These are phyloP conservation scores for Adansonia madagascariensis DNA, from an alignment of 441 rosid species.

Conservation along the genomic window DNA sequence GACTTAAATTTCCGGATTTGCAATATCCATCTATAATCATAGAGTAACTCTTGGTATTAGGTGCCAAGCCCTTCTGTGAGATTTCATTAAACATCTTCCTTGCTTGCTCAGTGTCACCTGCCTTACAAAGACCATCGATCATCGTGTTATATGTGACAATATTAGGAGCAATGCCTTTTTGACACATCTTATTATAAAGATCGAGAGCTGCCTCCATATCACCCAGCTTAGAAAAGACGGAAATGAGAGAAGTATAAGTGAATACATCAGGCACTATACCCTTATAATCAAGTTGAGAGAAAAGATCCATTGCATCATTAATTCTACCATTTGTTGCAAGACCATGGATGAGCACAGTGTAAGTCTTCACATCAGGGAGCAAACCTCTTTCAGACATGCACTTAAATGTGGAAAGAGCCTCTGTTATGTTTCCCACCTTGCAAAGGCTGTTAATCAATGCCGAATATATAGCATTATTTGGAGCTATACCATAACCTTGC, in stretches of 20 bases:
- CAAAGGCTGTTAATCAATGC: conserved; percentile 65
- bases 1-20: conserved; percentile 52
- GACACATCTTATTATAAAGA: conserved; percentile 50
- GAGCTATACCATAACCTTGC: conserved; percentile 59
- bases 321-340: conserved; percentile 62
- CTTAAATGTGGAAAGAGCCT: conserved; percentile 59
- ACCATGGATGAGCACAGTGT: conserved; percentile 63
- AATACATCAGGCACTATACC: conserved; percentile 57
- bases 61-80: conserved; percentile 48
- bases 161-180: conserved; percentile 51
- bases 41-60: conserved; percentile 51
- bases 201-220: conserved; percentile 41
- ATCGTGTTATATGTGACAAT: conserved; percentile 57
- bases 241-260: conserved; percentile 57
- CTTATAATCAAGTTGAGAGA: conserved; percentile 59
- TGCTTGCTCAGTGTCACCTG: conserved; percentile 50
- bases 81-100: conserved; percentile 48
- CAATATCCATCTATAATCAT: conserved; percentile 63
- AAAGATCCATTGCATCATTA: conserved; percentile 57
- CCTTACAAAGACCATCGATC: conserved; percentile 57
- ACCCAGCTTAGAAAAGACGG: conserved; percentile 55
- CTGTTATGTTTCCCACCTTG: conserved; percentile 55
- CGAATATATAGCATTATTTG: conserved; percentile 57
- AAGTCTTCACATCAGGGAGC: conserved; percentile 53
- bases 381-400: conserved; percentile 57